Base-by-base conservation (phyloP, 2,329 filamentous ascomycete species). In the Raffaelea albimanens region DNA sequence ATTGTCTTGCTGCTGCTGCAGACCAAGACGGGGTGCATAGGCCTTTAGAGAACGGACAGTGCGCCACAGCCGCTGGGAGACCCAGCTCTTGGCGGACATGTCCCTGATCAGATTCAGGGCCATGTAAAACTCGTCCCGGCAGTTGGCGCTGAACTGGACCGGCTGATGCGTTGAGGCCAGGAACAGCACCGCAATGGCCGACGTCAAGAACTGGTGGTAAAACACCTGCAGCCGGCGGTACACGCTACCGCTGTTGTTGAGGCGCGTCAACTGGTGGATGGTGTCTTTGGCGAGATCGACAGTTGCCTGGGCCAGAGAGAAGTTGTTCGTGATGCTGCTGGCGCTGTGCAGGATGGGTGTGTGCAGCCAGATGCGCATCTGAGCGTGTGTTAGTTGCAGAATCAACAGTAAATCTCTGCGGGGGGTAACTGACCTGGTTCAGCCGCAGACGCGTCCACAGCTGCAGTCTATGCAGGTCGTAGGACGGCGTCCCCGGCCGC, bases 331-430 rank as follows among this genome's bases (percentile, higher is more conserved):
- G 57, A 96, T 96, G 57, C 83, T 90, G 13, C 80, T 85, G 3
- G 87, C 81, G 18, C 85, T 91, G 62, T 95, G 87, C 9, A 97
- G 69, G 3, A 95, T 82, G 0, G 89, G 89, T 0, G 88, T 86
- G 62, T 94, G 90, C 23, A 96, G 85, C 61, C 54, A 56, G 44
- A 56, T 53, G 44, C 54, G 54, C 19, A 56, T 53, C 54, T n/a
- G n/a, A n/a, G n/a, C n/a, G n/a, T n/a, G 5, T 11, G 20, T 23
- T 22, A 41, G 40, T 16, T n/a, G 9, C 7, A 21, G 8, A 16
- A 19, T 16, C n/a, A n/a, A n/a, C n/a, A n/a, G n/a, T n/a, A n/a
- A n/a, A n/a, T n/a, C n/a, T n/a, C n/a, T n/a, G n/a, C n/a, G n/a
- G n/a, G n/a, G n/a, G n/a, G n/a, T n/a, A n/a, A n/a, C n/a, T n/a